Base-by-base conservation (phyloP, 371 early-diverging fungal species). In the Vairimorpha ceranae region DNA sequence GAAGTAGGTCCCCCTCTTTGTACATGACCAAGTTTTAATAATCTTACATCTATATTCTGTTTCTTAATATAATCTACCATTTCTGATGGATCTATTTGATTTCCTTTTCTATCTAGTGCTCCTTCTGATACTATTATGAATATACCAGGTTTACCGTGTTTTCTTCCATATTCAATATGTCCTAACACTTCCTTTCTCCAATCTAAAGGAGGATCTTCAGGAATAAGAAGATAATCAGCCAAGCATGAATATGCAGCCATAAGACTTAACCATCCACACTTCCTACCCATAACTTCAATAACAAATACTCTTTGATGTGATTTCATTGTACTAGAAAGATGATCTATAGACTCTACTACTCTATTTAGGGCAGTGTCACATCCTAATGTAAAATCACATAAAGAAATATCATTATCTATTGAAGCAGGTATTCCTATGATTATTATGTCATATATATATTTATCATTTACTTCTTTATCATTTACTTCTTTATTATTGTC, bases 191-290 rank as follows among this genome's bases (percentile, higher is more conserved):
- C 83, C 79, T 66, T 2, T 86, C 82, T 27, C 84, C 84, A 84
- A n/a, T 72, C 63, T 15, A 58, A 51, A 12, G 90, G 91, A 33
- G 94, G 96, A 14, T 89, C 86, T 83, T 98, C 99, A 8, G 99
- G 99, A 59, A 97, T 87, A 74, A 96, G 93, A 46, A 95, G 88
- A 86, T 91, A 96, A 80, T 97, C 95, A 56, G 97, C 95, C 46
- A 93, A 91, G 3, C 89, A 88, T 52, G 91, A 89, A 79, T 95
- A 90, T 6, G 90, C 94, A 7, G 95, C 91, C 90, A 91, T 92
- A 19, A 97, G 85, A n/a, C 94, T 94, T 27, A 97, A 85, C 96
- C 96, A 98, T 35, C 99, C 99, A 82, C 99, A 98, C 79, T 94
- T 91, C 64, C 97, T 88, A 10, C 97, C 99, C 99, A 98, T 98